Base-by-base conservation (phyloP, 768 basidiomycete species). In the Lactarius deliciosus region DNA sequence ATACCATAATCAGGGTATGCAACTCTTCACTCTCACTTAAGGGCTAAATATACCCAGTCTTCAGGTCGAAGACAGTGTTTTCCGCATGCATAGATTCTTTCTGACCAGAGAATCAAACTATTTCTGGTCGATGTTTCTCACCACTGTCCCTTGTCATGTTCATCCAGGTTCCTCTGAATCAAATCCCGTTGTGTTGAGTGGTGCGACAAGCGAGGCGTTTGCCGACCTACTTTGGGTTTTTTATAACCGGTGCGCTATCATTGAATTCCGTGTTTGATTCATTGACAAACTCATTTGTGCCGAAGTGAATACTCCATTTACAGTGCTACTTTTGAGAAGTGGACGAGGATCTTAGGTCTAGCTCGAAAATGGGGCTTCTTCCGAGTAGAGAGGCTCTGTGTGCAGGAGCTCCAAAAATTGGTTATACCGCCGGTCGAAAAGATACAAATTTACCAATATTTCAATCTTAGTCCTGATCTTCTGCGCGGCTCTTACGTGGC, bases 61-160 rank as follows among this genome's bases (percentile, higher is more conserved):
- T 45, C 22, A 89, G 88, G 84, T 85, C 16, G 85, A 86, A 60
- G 80, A 85, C 61, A 74, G 79, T 5, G 76, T 83, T 0, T 90
- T 86, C 68, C 77, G 82, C 1, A 80, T 90, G 0, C 87, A 89
- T 65, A 79, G 82, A 0, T 85, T 83, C 56, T 88, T 89, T 59
- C 87, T 90, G 45, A 79, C 80, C n/a, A 77, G 88, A 0, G 87
- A 90, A 60, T 88, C 87, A 0, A 59, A 75, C 0, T 79, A 76
- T 40, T 87, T 88, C 72, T 65, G 66, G 20, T 64, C 72, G 20
- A 60, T 69, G 53, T 72, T 76, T 43, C 64, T 62, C 3, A 7
- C 20, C n/a, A 59, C 72, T 2, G 59, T 72, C 18, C 70, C 72
- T 2, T 73, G 74, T 3, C 70, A 71, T 61, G 59, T 68, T 25